Base-by-base conservation (phyloP, 1,284 basidiomycete species). In the Athelia sp. region DNA sequence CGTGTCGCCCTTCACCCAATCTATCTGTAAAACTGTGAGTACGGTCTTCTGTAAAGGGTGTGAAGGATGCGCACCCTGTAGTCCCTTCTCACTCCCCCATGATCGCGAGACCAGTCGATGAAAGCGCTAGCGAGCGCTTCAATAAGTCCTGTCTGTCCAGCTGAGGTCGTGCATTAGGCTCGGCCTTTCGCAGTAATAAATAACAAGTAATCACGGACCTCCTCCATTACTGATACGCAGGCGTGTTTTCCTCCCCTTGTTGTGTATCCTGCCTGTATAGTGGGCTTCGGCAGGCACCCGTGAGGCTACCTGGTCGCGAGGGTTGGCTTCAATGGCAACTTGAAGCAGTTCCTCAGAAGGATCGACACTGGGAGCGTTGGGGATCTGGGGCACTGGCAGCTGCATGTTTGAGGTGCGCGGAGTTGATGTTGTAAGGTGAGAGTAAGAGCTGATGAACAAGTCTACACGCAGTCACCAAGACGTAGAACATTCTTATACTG, bases 1-100 rank as follows among this genome's bases (percentile, higher is more conserved):
- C 1, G 74, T 76, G 51, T 79, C 77, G 3, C 74, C 74, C 11
- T 76, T 59, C 56, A 73, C 72, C 76, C 77, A 78, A 14, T 61
- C 74, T 23, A 77, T 65, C 76, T 78, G 42, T 17, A 48, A 26
- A 15, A 34, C 24, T n/a, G 6, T 40, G n/a, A 34, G 31, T 46
- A 13, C 22, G 32, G 13, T 38, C 46, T 18, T 43, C 34, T 50
- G 6, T 46, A 48, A 13, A 17, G 2, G 43, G n/a, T 18, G 18
- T 47, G 26, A 21, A 47, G 32, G 32, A 21, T 14, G 45, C 66
- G 24, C 46, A 73, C 74, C 47, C 63, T 53, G 50, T 75, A 74
- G 21, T 72, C 68, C 42, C 55, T 48, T 8, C 9, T 17, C 18
- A 53, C 47, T 0, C 57, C 54, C 22, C 56, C 45, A 2, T 56